Conservation (phyloP, 1,139 yeast species). For the Eremothecium sinecaudum region DNA sequence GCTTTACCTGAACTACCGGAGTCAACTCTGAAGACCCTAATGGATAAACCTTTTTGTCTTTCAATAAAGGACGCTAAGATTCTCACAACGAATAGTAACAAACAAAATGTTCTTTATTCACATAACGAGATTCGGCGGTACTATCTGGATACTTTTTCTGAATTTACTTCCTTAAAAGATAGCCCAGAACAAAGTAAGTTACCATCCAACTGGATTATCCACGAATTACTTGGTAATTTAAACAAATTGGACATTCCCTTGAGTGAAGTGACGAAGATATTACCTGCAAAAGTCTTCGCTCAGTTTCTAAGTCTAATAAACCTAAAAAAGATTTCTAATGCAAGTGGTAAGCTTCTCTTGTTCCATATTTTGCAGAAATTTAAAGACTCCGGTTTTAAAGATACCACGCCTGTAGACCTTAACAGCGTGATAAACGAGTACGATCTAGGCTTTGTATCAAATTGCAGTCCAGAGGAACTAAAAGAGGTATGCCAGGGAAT, state of each 20-base stretch:
- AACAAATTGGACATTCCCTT: constrained; percentile 42
- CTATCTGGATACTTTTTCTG: constrained; percentile 38
- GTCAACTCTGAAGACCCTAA: constrained; percentile 41
- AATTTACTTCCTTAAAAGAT: constrained; percentile 23
- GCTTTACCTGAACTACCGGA: constrained; percentile 61
- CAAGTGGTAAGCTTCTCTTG: constrained; percentile 60
- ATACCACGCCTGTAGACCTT: constrained; percentile 28
- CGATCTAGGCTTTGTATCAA: constrained; percentile 36
- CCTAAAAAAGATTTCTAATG: constrained; percentile 36
- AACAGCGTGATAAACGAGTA: constrained; percentile 43
- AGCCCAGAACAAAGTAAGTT: constrained; percentile 24
- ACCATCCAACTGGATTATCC: constrained; percentile 76
- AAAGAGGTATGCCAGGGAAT: constrained; percentile 45
- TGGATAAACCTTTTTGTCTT: constrained; percentile 45
- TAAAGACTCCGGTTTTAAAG: constrained; percentile 25
- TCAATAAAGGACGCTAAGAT: constrained; percentile 48
- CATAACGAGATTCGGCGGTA: constrained; percentile 41
- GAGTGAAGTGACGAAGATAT: constrained; percentile 25
- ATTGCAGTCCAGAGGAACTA: constrained; percentile 38
- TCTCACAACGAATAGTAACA: constrained; percentile 19
- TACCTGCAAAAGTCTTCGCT: constrained; percentile 35
- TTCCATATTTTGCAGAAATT: constrained; percentile 47
- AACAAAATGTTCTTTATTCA: constrained; percentile 22
- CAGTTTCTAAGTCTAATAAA: constrained; percentile 39
- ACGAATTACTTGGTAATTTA: constrained; percentile 67